A percentile compares a stretch with the other conserved stretches of the same genome.
Evolutionary conservation across 2,329 filamentous ascomycete species (phyloP).

Genomic region (Alternaria rosae): DNA sequence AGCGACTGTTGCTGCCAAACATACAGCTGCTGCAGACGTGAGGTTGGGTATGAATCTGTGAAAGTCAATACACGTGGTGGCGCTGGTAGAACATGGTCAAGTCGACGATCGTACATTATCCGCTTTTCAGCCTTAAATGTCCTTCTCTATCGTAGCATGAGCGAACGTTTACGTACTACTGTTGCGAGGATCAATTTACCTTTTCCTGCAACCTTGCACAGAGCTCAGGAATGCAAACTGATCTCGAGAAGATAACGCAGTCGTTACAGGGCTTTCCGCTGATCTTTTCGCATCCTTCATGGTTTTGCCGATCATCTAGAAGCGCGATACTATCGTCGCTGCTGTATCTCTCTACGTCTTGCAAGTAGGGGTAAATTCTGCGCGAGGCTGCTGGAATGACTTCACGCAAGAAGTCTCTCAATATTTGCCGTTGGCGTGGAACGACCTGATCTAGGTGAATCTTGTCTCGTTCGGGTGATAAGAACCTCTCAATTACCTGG

Average conservation of each 20-base stretch:
- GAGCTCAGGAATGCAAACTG: not conserved
- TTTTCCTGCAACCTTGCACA: not conserved
- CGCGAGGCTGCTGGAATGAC: not conserved
- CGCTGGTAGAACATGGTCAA: too few species aligned
- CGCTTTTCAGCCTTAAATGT: not conserved
- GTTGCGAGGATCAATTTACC: too few species aligned
- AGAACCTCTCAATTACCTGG: not conserved
- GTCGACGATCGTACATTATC: not conserved
- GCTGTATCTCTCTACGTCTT: not conserved
- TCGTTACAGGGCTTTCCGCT: not conserved
- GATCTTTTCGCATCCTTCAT: not conserved
- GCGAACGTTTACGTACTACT: too few species aligned
- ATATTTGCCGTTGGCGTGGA: not conserved
- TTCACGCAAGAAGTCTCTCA: not conserved
- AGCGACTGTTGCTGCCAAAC: not conserved
- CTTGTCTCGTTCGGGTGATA: too few species aligned
- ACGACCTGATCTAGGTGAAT: too few species aligned
- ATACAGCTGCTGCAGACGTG: not conserved
- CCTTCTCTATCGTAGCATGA: not conserved
- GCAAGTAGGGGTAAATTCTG: not conserved
- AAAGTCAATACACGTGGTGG: not conserved
- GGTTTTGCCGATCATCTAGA: not conserved
- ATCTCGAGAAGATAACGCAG: not conserved
- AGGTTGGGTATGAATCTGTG: not conserved
- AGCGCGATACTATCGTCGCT: not conserved